Percentiles rank a stretch among this genome's conserved stretches.
Evolutionary conservation across 352 stramenopile species (phyloP).

Genomic region (Thalassiosira exigua): DNA sequence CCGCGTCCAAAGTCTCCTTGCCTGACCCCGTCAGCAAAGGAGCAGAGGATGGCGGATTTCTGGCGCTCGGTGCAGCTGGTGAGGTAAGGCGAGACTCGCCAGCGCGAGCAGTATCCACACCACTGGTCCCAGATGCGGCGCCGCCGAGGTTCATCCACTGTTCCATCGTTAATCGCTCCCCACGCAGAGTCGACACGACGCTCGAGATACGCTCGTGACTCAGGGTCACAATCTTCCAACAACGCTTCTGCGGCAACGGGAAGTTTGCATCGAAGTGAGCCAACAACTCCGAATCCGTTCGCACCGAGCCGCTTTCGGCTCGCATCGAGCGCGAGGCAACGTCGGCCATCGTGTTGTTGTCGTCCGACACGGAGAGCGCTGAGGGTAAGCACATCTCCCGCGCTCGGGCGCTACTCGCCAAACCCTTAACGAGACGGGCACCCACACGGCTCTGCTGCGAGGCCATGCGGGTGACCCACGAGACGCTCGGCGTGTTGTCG

Average conservation of each 20-base stretch:
- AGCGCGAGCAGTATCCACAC: not conserved
- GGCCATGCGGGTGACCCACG: constrained; percentile 7
- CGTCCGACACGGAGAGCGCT: not conserved
- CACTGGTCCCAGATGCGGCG: constrained; percentile 9
- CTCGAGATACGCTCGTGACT: constrained; percentile 2
- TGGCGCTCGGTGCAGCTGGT: not conserved
- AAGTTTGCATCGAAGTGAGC: constrained; percentile 17
- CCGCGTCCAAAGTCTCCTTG: constrained; percentile 14
- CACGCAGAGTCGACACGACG: constrained; percentile 24
- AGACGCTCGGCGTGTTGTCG: constrained; percentile 14
- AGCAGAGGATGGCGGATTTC: constrained; percentile 1
- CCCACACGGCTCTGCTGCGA: constrained; percentile 5
- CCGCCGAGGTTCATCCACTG: constrained; percentile 12
- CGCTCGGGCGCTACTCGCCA: not conserved
- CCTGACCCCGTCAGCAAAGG: constrained; percentile 20
- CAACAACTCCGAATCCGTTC: constrained; percentile 3
- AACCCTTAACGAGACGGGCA: not conserved
- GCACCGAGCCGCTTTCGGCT: not conserved
- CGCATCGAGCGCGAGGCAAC: constrained; percentile 11
- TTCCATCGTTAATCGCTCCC: constrained; percentile 22
- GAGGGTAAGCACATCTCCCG: not conserved
- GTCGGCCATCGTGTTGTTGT: constrained; percentile 14
- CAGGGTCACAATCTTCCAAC: constrained; percentile 25
- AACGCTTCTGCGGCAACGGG: constrained; percentile 20
- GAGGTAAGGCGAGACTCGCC: constrained; percentile 13